Evolutionary conservation across 2,329 filamentous ascomycete genomes (phyloP).

Genomic region (Talaromyces atroroseus): DNA sequence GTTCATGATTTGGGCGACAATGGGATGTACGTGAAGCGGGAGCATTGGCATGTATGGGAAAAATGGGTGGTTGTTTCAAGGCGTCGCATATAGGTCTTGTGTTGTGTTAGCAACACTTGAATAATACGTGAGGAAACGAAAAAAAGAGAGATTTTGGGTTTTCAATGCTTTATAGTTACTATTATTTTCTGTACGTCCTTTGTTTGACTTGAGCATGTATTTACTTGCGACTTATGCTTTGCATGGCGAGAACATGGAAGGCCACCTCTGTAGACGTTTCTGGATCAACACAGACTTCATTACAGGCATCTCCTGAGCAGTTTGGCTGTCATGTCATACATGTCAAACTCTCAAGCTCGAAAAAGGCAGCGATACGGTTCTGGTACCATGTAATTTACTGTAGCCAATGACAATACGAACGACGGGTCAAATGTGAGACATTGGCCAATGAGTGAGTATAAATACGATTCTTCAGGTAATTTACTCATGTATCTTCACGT

Average conservation of each 20-base stretch:
- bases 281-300: too few species aligned
- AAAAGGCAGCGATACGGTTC: too few species aligned
- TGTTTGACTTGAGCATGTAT: too few species aligned
- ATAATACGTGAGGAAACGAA: not conserved
- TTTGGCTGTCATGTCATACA: too few species aligned
- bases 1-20: conserved; percentile 34
- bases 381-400: not conserved
- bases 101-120: too few species aligned
- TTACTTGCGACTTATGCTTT: too few species aligned
- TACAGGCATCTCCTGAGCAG: too few species aligned
- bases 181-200: too few species aligned
- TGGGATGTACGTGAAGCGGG: conserved; percentile 27
- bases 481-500: not conserved
- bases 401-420: not conserved
- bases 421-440: not conserved
- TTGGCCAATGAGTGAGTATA: not conserved
- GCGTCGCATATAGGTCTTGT: conserved; percentile 7
- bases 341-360: too few species aligned
- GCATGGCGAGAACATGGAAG: too few species aligned
- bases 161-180: too few species aligned
- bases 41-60: conserved; percentile 34
- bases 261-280: too few species aligned
- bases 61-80: conserved; percentile 30
- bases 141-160: not conserved
- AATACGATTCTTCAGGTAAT: not conserved